A percentile compares a stretch with the other conserved stretches of the same genome.
These are phyloP conservation scores for Hymenoscyphus fraxineus DNA, from an alignment of 2,329 filamentous ascomycete species.

Conservation along the genomic window DNA sequence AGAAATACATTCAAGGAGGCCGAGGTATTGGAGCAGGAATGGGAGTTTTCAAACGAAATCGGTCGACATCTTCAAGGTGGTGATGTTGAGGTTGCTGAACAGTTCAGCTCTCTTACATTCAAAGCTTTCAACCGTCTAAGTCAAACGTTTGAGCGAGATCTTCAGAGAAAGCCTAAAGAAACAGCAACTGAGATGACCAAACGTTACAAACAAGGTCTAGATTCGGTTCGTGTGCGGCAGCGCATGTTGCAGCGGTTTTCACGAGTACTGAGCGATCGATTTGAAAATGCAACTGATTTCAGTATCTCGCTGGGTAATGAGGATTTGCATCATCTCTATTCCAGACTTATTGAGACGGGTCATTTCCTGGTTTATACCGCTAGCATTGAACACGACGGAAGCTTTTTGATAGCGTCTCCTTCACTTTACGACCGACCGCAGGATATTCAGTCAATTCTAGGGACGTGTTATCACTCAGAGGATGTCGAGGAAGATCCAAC, in stretches of 20 bases:
- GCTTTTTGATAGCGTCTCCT: constrained; percentile 82
- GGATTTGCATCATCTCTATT: constrained; percentile 71
- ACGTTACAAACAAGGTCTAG: constrained; percentile 89
- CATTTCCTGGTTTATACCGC: constrained; percentile 82
- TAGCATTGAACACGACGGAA: constrained; percentile 66
- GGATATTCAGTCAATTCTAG: constrained; percentile 81
- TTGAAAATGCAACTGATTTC: constrained; percentile 95
- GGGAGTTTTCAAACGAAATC: constrained; percentile 94
- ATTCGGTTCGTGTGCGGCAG: constrained; percentile 93
- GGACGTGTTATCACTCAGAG: constrained; percentile 70
- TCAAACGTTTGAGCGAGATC: constrained; percentile 85
- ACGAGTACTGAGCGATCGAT: constrained; percentile 82
- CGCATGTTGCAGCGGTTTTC: constrained; percentile 96
- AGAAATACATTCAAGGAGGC: constrained; percentile 99
- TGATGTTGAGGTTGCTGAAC: constrained; percentile 94
- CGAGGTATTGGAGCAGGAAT: constrained; percentile 94
- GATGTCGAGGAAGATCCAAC: constrained; percentile 69
- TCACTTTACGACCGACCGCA: constrained; percentile 69
- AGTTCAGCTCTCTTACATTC: constrained; percentile 90
- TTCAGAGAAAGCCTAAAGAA: constrained; percentile 80
- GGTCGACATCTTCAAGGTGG: constrained; percentile 88
- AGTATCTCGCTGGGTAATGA: constrained; percentile 73
- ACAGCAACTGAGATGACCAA: constrained; percentile 88
- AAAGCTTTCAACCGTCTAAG: constrained; percentile 88
- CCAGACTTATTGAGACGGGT: constrained; percentile 73